Evolutionary conservation across 1,139 yeast genomes (phyloP).

Genomic region (Diutina siamensis): DNA sequence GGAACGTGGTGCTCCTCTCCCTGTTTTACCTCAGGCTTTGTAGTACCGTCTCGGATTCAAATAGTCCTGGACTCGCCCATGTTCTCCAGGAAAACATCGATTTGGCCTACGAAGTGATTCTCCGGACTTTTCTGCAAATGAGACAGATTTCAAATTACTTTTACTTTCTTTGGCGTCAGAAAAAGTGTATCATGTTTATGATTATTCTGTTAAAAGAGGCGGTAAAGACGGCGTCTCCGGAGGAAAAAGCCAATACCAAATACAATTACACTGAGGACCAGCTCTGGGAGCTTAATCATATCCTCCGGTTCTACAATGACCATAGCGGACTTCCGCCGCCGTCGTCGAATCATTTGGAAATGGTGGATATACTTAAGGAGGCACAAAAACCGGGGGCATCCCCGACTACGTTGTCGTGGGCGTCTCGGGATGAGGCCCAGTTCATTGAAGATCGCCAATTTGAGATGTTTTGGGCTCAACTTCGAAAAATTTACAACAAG

Average conservation of each 20-base stretch:
- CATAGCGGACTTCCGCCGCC: neutral
- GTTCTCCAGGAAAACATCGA: neutral
- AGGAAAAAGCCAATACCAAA: neutral
- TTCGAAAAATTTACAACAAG: no score
- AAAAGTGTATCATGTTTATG: neutral
- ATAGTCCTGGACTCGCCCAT: neutral
- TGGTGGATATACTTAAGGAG: no score
- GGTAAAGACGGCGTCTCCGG: neutral
- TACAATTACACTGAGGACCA: neutral
- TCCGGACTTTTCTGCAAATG: neutral
- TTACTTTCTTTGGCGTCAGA: neutral
- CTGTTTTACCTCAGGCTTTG: neutral
- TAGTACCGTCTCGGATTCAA: no score
- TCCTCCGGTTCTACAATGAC: neutral
- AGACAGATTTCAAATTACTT: neutral
- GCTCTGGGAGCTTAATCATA: neutral
- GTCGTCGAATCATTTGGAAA: no score
- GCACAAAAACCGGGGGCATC: no score
- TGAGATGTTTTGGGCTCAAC: no score
- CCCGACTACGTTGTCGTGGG: no score
- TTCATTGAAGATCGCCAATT: no score
- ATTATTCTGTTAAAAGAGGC: neutral
- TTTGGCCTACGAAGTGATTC: neutral
- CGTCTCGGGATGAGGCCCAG: no score
- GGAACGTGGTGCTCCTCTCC: neutral